These are phyloP conservation scores for Kwoniella europaea DNA, from an alignment of 768 basidiomycete genomes.

Conservation along the genomic window DNA sequence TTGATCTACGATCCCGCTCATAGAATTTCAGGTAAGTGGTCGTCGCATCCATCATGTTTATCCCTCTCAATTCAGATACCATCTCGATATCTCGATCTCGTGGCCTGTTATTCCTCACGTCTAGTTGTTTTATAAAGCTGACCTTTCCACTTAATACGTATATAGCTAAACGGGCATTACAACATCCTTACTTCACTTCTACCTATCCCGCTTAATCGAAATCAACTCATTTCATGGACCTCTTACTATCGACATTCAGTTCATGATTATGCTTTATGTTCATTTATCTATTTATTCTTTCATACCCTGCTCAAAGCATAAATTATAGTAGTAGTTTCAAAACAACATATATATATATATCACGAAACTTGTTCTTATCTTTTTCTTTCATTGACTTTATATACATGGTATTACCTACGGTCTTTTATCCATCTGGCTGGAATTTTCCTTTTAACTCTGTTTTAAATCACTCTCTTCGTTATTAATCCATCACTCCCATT, in stretches of 20 bases:
- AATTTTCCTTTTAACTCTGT: too few relatives aligned
- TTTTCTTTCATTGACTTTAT: too few relatives aligned
- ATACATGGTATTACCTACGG: too few relatives aligned
- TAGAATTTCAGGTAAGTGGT: slow-evolving; percentile 82
- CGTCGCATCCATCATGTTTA: neutral
- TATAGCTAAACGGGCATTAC: slow-evolving; percentile 68
- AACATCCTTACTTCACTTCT: slow-evolving; percentile 62
- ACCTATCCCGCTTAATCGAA: slow-evolving; percentile 5
- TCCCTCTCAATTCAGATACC: too few relatives aligned
- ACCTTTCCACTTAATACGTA: neutral
- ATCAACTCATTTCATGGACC: neutral
- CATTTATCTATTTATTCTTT: neutral
- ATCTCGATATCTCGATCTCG: neutral
- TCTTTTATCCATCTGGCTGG: too few relatives aligned
- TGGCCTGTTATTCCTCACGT: neutral
- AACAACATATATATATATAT: neutral
- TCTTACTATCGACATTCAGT: neutral
- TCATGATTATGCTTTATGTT: neutral
- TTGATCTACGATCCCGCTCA: slow-evolving; percentile 87
- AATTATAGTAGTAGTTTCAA: neutral
- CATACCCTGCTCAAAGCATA: neutral
- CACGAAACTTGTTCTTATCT: too few relatives aligned
- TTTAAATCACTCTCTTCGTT: neutral
- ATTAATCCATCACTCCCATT: slow-evolving; percentile 3
- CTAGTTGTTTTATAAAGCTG: neutral